Conservation (phyloP, 306 rosid genomes). For the Pyrus betulifolia region DNA sequence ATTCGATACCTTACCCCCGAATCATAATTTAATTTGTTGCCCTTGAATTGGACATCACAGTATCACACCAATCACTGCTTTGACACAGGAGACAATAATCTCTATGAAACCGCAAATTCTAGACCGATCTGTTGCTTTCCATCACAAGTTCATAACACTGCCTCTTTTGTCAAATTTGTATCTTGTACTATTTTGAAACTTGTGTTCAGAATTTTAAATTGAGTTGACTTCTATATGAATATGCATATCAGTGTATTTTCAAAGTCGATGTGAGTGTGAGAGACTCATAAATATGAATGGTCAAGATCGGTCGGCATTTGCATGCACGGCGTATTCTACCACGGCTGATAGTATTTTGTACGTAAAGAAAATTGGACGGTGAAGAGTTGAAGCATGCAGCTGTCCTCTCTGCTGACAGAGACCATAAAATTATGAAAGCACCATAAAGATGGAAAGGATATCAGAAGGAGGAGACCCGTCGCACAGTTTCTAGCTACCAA, state of each 20-base stretch:
- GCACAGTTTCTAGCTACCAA: background rate
- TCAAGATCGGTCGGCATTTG: background rate
- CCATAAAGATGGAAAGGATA: background rate
- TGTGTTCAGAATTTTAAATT: background rate
- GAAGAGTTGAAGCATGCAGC: background rate
- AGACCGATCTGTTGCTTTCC: background rate
- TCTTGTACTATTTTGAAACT: background rate
- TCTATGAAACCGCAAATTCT: background rate
- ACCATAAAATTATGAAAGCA: background rate
- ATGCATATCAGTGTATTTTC: background rate
- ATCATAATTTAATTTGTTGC: background rate
- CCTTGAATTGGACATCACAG: background rate
- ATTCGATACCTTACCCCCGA: background rate
- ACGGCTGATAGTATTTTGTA: background rate
- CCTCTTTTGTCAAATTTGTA: background rate
- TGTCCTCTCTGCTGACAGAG: background rate
- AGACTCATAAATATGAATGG: background rate
- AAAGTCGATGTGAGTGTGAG: background rate
- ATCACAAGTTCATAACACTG: background rate
- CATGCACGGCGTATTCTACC: background rate
- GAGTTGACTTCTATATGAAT: background rate
- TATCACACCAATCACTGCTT: background rate
- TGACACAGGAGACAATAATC: background rate
- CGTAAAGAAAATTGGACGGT: background rate
- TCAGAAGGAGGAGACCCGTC: background rate